Evolutionary conservation across 2,329 filamentous ascomycete genomes (phyloP).

Genomic region (Aspergillus awamori): DNA sequence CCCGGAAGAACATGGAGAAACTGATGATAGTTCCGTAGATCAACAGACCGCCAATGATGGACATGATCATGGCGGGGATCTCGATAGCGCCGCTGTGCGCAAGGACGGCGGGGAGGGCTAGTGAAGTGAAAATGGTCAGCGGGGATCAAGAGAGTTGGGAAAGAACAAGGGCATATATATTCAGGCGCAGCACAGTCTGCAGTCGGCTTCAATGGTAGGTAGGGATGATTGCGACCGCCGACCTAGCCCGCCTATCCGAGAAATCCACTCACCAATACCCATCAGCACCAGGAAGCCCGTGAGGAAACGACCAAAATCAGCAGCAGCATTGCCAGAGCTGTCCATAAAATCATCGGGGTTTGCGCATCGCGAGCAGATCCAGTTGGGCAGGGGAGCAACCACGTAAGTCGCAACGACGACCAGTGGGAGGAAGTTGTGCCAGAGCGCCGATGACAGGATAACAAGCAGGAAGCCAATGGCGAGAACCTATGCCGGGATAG

Average conservation of each 20-base stretch:
- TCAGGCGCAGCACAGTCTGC: not conserved
- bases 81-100: conserved; percentile 84
- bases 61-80: conserved; percentile 90
- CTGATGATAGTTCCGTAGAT: conserved; percentile 99
- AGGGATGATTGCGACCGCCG: not conserved
- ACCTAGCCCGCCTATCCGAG: not conserved
- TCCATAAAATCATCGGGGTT: conserved; percentile 97
- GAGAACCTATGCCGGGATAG: conserved; percentile 63
- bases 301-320: conserved; percentile 90
- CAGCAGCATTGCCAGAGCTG: conserved; percentile 74
- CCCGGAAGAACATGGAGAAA: conserved; percentile 97
- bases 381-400: conserved; percentile 91
- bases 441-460: conserved; percentile 95
- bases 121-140: conserved; percentile 10
- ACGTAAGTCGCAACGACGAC: conserved; percentile 96
- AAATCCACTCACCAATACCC: conserved; percentile 79
- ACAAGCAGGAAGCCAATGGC: conserved; percentile 98
- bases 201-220: not conserved
- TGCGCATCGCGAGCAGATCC: conserved; percentile 84
- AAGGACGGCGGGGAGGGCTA: conserved; percentile 84
- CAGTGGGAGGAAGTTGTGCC: conserved; percentile 90
- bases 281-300: conserved; percentile 96
- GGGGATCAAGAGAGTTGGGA: not conserved
- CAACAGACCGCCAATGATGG: conserved; percentile 83
- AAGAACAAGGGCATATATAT: not conserved